Evolutionary conservation across 495 filamentous ascomycete genomes (phyloP), one percentile per base, ranked within the genome.

Genomic region (Patellaria atrata): DNA sequence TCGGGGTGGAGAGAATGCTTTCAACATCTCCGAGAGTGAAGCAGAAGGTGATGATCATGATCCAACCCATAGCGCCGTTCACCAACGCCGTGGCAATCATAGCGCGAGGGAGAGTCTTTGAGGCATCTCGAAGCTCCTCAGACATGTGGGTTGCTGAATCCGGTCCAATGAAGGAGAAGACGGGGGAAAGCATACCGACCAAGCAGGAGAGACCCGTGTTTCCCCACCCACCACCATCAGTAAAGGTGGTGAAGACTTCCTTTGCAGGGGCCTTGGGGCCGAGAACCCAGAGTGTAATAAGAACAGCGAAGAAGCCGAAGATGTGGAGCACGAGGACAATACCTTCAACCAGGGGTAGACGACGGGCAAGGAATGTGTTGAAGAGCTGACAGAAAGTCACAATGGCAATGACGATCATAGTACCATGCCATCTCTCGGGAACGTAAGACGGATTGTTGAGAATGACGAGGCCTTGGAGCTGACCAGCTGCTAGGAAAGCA

Each of bases 301-400:
- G 51, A 24, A 78, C 63, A 8, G 61, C 70, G 40, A 80, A 71
- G 30, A 80, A 65, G 1, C 70, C 71, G 12, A 68, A 50, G 13
- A 77, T 50, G 53, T 80, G 75, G 11, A 78, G 56, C 10, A 75
- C 57, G 19, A 79, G 48, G 28, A 75, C 66, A 12, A 73, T 32
- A 2, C 56, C 63, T 45, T 79, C 71, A 22, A 79, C 52, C 12
- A 67, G 45, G 0, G 75, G 71, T 22, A 78, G 56, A 5, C 58
- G 50, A 16, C 62, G 61, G 2, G 64, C 62, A 0, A 71, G 37
- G 24, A 64, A 57, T 3, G 64, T 69, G 50, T 78, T 79, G 50
- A 76, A 67, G 4, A 68, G 14, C 12, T 69, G 59, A 5, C 59
- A 58, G 22, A 73, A 56, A 3, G 57, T 38, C 0, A 67, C 57